Evolutionary conservation across 2,329 filamentous ascomycete genomes (phyloP).

Genomic region (Penicillium sumatraense): DNA sequence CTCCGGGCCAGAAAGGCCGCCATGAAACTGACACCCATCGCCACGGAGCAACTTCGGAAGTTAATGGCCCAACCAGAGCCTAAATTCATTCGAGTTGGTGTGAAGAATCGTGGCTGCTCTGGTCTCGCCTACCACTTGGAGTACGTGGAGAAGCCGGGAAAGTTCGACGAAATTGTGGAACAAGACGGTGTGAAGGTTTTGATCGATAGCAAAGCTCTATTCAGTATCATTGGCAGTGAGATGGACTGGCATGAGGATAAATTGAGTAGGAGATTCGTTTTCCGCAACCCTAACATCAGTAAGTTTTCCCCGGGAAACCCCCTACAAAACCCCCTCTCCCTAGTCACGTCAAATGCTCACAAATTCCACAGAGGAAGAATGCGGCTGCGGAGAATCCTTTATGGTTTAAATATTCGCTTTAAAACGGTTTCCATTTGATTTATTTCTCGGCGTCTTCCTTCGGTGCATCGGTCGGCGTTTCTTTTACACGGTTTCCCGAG

Average conservation of each 20-base stretch:
- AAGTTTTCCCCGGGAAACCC: conserved; percentile 51
- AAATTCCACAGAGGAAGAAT: conserved; percentile 77
- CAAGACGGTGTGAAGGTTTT: conserved; percentile 95
- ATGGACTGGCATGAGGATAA: conserved; percentile 99
- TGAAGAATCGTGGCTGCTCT: conserved; percentile 92
- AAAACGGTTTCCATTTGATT: conserved; percentile 16
- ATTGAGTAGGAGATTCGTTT: conserved; percentile 87
- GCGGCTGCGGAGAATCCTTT: conserved; percentile 95
- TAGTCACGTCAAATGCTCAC: conserved; percentile 25
- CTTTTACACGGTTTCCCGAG: conserved; percentile 24
- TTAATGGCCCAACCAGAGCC: conserved; percentile 84
- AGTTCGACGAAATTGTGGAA: conserved; percentile 89
- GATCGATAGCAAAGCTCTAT: conserved; percentile 95
- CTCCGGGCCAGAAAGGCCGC: conserved; percentile 86
- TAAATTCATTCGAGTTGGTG: conserved; percentile 91
- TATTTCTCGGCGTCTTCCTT: conserved; percentile 26
- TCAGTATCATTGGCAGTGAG: conserved; percentile 97
- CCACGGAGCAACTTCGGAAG: conserved; percentile 76
- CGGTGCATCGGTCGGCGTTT: conserved; percentile 46
- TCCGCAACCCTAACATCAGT: conserved; percentile 98
- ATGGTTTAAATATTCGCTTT: conserved; percentile 63
- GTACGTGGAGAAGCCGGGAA: conserved; percentile 87
- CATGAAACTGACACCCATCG: conserved; percentile 80
- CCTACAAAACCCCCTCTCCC: neutral
- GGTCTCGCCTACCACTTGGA: conserved; percentile 92